These are phyloP conservation scores for Nicotiana otophora DNA, from an alignment of 257 asterid species.

Conservation along the genomic window DNA sequence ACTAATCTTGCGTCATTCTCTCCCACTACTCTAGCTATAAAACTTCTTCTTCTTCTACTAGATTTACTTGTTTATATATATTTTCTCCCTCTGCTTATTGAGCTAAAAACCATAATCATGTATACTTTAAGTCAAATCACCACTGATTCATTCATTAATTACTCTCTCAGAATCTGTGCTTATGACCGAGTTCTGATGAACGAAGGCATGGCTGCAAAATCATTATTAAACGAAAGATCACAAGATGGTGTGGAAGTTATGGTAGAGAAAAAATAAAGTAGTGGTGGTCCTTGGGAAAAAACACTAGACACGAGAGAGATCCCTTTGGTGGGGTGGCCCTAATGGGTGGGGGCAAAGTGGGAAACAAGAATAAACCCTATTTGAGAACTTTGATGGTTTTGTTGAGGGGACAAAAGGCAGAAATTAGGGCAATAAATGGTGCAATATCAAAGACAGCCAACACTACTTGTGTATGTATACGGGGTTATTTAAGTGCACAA, in stretches of 20 bases:
- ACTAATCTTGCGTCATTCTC: background rate
- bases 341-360: slow-evolving; percentile 28
- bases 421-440: slow-evolving; percentile 50
- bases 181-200: background rate
- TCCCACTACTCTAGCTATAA: background rate
- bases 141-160: background rate
- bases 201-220: background rate
- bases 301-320: slow-evolving; percentile 80
- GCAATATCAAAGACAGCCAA: slow-evolving; percentile 37
- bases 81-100: slow-evolving; percentile 43
- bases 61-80: slow-evolving; percentile 23
- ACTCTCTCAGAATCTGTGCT: background rate
- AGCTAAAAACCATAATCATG: slow-evolving; percentile 34
- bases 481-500: slow-evolving; percentile 27
- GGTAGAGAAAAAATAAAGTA: slow-evolving; percentile 14
- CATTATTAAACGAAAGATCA: no score
- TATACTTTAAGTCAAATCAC: slow-evolving; percentile 10
- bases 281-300: slow-evolving; percentile 35
- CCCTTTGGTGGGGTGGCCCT: slow-evolving; percentile 35
- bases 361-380: slow-evolving; percentile 25
- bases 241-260: background rate
- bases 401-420: slow-evolving; percentile 82
- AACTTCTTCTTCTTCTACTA: background rate
- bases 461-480: slow-evolving; percentile 21
- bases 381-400: slow-evolving; percentile 87